These are phyloP conservation scores for Thielaviopsis populi DNA, from an alignment of 2,329 filamentous ascomycete genomes.

Conservation along the genomic window DNA sequence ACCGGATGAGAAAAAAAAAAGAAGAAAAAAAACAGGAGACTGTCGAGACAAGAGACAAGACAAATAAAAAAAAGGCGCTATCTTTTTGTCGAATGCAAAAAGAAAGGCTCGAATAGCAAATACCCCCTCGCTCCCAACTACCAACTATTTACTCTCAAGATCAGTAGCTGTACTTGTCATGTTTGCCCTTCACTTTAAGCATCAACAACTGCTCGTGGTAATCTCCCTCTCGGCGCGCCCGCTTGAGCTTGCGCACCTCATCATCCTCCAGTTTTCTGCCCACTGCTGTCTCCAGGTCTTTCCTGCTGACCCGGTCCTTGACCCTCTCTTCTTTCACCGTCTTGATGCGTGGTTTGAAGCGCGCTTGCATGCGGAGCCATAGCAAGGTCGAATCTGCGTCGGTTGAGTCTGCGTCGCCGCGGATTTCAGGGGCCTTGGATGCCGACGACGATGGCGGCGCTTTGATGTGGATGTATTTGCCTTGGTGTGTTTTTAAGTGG, in stretches of 20 bases:
- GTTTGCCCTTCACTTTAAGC: constrained; percentile 81
- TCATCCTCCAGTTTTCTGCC: constrained; percentile 66
- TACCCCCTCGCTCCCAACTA: not conserved
- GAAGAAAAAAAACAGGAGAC: not conserved
- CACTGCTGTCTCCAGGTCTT: constrained; percentile 68
- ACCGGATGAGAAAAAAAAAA: not conserved
- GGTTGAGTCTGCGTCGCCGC: constrained; percentile 57
- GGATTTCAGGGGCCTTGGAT: constrained; percentile 44
- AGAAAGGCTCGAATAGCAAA: not conserved
- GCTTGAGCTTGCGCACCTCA: constrained; percentile 72
- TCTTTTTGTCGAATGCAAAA: not conserved
- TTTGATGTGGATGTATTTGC: constrained; percentile 53
- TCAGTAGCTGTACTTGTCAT: constrained; percentile 56
- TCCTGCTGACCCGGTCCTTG: constrained; percentile 68
- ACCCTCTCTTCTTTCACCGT: constrained; percentile 72
- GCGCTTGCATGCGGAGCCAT: constrained; percentile 81
- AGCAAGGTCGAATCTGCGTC: constrained; percentile 57
- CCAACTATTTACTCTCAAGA: constrained; percentile 6
- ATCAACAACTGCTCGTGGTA: constrained; percentile 79
- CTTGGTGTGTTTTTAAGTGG: constrained; percentile 56
- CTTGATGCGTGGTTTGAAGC: constrained; percentile 68
- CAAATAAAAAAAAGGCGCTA: not conserved
- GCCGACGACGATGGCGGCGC: constrained; percentile 30
- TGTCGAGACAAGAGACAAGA: not conserved
- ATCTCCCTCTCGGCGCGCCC: constrained; percentile 68